Percentiles rank a stretch among this genome's conserved stretches.
Conservation (phyloP, 1,284 basidiomycete species). For the Trichosporon ovoides region DNA sequence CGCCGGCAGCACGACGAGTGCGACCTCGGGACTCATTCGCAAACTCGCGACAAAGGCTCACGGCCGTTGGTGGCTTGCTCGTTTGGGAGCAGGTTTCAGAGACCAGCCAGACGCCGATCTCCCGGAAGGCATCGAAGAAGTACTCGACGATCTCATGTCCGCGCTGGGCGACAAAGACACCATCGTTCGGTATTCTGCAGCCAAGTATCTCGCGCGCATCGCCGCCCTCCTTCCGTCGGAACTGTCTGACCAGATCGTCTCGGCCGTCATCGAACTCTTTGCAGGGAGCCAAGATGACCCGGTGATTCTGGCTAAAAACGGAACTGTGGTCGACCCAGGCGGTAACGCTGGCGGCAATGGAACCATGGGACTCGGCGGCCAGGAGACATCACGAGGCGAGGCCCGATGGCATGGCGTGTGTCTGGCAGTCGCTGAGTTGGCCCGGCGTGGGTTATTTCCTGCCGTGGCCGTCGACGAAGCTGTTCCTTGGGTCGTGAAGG, state of each 20-base stretch:
- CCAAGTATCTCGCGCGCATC: conserved; percentile 86
- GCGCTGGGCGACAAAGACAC: conserved; percentile 89
- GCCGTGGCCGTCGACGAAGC: conserved; percentile 58
- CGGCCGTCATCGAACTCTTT: conserved; percentile 69
- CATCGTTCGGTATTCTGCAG: conserved; percentile 86
- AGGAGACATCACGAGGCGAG: conserved; percentile 69
- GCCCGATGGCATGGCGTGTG: conserved; percentile 92
- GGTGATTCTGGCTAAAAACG: conserved; percentile 31
- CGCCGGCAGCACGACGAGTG: conserved; percentile 36
- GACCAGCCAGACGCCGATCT: conserved; percentile 59
- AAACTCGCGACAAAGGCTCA: conserved; percentile 45
- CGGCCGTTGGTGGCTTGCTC: conserved; percentile 46
- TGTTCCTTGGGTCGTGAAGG: conserved; percentile 74
- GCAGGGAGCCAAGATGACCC: conserved; percentile 47
- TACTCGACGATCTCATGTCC: conserved; percentile 69
- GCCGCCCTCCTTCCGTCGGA: conserved; percentile 70
- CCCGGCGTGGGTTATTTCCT: conserved; percentile 68
- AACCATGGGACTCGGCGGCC: conserved; percentile 51
- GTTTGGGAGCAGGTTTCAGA: conserved; percentile 21
- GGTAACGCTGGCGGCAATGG: conserved; percentile 60
- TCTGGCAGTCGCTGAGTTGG: conserved; percentile 86
- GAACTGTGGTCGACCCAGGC: conserved; percentile 44
- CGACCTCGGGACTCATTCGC: conserved; percentile 38
- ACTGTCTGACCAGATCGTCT: conserved; percentile 72
- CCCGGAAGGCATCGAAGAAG: conserved; percentile 70